phyloP scores from a whole-genome alignment of 108 stramenopile species.

The Cyclotella baltica region DNA sequence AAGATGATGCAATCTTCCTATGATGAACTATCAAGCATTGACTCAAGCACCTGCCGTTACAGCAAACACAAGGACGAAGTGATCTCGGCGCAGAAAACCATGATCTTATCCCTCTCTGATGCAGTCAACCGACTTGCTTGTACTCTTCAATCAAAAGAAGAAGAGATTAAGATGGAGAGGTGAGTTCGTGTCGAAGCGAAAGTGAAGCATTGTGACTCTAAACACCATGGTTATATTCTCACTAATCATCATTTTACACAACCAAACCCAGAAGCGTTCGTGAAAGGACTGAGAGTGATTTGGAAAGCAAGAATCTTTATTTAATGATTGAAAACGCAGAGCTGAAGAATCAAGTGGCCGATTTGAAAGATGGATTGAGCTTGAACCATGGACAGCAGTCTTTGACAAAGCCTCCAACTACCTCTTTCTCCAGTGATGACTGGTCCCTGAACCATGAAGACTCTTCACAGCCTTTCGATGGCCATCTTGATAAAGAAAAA shows the following conservation, averaged over 20 bases:
- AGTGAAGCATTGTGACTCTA: too few relatives aligned
- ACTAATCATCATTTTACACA: too few relatives aligned
- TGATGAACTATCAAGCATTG: constrained; percentile 31
- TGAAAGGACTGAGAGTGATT: constrained; percentile 16
- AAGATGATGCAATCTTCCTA: too few relatives aligned
- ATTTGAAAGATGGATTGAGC: constrained; percentile 15
- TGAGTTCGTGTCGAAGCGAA: too few relatives aligned
- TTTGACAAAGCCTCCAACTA: not conserved
- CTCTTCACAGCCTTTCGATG: not conserved
- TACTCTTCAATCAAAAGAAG: constrained; percentile 27
- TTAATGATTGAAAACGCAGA: constrained; percentile 17
- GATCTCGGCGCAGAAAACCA: constrained; percentile 8
- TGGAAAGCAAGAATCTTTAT: constrained; percentile 11
- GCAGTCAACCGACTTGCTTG: constrained; percentile 26
- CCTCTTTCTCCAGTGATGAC: not conserved
- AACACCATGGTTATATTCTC: too few relatives aligned
- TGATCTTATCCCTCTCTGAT: constrained; percentile 24
- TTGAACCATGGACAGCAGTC: not conserved
- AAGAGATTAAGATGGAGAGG: constrained; percentile 1
- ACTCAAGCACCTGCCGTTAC: constrained; percentile 25
- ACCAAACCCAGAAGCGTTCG: too few relatives aligned
- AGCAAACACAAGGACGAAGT: constrained; percentile 14
- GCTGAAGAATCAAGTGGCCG: constrained; percentile 18
- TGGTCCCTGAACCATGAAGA: not conserved
- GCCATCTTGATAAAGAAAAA: not conserved